phyloP scores from a whole-genome alignment of 2,329 filamentous ascomycete species.

The Colletotrichum viniferum region DNA sequence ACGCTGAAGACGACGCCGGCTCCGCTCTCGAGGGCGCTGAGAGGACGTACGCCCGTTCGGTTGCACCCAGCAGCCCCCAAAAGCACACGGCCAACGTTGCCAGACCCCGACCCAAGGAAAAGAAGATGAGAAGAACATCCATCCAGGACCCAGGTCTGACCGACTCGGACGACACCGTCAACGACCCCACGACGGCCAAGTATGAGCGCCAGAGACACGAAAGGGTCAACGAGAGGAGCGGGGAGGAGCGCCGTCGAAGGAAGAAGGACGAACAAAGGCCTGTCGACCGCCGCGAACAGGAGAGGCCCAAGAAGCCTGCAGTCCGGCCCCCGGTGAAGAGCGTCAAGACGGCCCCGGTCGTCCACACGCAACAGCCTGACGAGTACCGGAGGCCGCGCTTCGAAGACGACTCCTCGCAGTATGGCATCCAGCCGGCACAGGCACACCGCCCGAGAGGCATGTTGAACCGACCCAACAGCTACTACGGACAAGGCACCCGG shows the following conservation, averaged over 20 bases:
- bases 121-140: constrained; percentile 37
- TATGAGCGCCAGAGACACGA: constrained; percentile 31
- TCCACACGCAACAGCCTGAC: neutral
- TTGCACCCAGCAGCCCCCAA: constrained; percentile 43
- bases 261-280: constrained; percentile 26
- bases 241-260: constrained; percentile 26
- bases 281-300: constrained; percentile 34
- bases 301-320: constrained; percentile 13
- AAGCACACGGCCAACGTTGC: constrained; percentile 59
- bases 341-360: constrained; percentile 39
- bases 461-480: constrained; percentile 15
- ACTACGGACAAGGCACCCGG: constrained; percentile 22
- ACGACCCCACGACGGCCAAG: constrained; percentile 35
- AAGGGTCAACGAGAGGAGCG: constrained; percentile 2
- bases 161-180: constrained; percentile 50
- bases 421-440: constrained; percentile 35
- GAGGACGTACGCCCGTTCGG: constrained; percentile 50
- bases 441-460: constrained; percentile 28
- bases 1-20: constrained; percentile 56
- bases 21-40: constrained; percentile 42
- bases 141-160: constrained; percentile 37
- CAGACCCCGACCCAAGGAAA: constrained; percentile 46
- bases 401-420: constrained; percentile 39
- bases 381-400: constrained; percentile 30
- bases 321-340: constrained; percentile 37